phyloP scores from a whole-genome alignment of 2,329 filamentous ascomycete genomes.

The Aspergillus bombycis region DNA sequence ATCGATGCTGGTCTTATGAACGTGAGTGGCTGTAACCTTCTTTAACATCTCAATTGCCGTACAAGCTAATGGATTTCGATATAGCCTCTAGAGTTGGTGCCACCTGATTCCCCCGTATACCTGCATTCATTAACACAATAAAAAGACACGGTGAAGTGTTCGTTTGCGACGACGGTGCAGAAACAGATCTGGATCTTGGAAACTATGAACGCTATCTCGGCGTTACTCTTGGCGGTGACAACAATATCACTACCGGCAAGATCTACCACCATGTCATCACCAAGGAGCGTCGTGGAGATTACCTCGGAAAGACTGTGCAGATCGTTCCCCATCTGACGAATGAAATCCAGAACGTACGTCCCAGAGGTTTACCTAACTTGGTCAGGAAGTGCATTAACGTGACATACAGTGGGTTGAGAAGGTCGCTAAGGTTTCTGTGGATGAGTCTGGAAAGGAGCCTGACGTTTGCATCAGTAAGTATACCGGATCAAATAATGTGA shows the following conservation, averaged over 20 bases:
- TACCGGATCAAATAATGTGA: background rate
- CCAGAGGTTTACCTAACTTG: background rate
- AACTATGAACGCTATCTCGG: constrained; percentile 83
- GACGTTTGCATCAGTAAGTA: constrained; percentile 86
- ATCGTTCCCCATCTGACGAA: constrained; percentile 92
- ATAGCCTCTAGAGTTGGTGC: constrained; percentile 20
- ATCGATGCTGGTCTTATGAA: constrained; percentile 75
- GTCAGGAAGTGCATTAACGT: constrained; percentile 7
- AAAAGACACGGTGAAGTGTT: constrained; percentile 78
- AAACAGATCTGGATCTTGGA: constrained; percentile 73
- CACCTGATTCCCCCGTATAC: background rate
- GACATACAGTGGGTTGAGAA: constrained; percentile 71
- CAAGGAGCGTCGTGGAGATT: constrained; percentile 71
- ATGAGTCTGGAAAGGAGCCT: constrained; percentile 78
- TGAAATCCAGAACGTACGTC: constrained; percentile 71
- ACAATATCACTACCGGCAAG: constrained; percentile 98
- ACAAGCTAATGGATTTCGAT: constrained; percentile 5
- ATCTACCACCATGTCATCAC: constrained; percentile 90
- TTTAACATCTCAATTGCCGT: constrained; percentile 24
- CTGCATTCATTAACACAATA: constrained; percentile 11
- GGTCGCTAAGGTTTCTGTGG: constrained; percentile 82
- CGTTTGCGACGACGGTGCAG: constrained; percentile 81
- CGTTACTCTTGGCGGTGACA: constrained; percentile 78
- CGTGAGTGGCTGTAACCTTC: constrained; percentile 49
- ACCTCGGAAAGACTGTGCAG: constrained; percentile 86